These are phyloP conservation scores for Podaxis sp. DNA, from an alignment of 768 basidiomycete genomes.

Conservation along the genomic window DNA sequence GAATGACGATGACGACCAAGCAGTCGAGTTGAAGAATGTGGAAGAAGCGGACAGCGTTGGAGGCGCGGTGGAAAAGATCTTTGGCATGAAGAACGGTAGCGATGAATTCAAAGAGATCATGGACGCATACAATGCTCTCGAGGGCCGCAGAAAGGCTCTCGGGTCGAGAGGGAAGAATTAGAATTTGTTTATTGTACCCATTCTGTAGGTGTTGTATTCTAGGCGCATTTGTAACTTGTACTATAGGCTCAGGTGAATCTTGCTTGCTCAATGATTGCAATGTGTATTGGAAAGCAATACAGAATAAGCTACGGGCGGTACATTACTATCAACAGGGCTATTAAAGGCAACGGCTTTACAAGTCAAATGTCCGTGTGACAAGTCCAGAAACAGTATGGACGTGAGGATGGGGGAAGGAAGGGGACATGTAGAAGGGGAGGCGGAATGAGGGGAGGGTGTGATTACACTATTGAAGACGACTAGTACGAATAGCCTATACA, in stretches of 20 bases:
- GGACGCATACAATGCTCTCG: conserved; percentile 2
- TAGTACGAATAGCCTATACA: conserved; percentile 9
- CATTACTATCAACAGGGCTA: background rate
- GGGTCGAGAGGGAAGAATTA: background rate
- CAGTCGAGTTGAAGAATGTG: background rate
- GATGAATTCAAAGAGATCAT: conserved; percentile 1
- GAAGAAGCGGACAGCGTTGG: background rate
- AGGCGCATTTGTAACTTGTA: background rate
- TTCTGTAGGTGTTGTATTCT: background rate
- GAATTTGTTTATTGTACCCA: background rate
- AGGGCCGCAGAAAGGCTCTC: background rate
- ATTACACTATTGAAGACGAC: background rate
- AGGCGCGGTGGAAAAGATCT: conserved; percentile 3
- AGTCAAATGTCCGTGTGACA: background rate
- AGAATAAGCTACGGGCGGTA: background rate
- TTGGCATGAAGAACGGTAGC: background rate
- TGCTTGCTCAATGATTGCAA: background rate
- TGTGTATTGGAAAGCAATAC: background rate
- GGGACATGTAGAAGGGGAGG: background rate
- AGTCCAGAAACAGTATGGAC: background rate
- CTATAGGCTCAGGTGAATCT: background rate
- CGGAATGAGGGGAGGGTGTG: background rate
- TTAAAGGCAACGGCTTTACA: background rate
- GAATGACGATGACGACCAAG: conserved; percentile 11
- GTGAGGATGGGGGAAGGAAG: background rate